phyloP scores from a whole-genome alignment of 2,329 filamentous ascomycete genomes.

The Stenocarpella maydis region DNA sequence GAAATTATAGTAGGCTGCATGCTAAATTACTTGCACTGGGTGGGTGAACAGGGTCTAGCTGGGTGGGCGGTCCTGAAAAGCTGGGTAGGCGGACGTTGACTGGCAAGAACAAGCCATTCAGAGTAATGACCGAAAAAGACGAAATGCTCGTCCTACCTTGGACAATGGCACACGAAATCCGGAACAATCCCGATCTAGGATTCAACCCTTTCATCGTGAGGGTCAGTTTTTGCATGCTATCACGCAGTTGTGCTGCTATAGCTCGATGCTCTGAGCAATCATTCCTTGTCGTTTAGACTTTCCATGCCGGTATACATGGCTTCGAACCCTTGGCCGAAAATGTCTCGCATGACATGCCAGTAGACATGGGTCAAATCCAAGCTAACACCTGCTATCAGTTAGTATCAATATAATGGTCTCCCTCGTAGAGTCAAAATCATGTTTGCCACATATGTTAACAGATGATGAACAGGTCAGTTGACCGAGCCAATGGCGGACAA shows the following conservation, averaged over 20 bases:
- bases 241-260: too few species aligned
- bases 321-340: neutral
- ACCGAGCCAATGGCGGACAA: neutral
- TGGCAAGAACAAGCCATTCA: neutral
- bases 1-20: too few species aligned
- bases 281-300: too few species aligned
- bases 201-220: neutral
- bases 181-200: neutral
- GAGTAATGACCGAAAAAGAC: neutral
- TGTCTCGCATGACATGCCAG: neutral
- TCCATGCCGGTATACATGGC: neutral
- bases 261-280: too few species aligned
- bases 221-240: too few species aligned
- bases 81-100: too few species aligned
- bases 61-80: too few species aligned
- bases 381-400: neutral
- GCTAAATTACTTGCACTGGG: too few species aligned
- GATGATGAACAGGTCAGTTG: neutral
- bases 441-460: neutral
- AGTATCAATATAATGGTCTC: neutral
- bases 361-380: slow-evolving; percentile 5
- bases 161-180: neutral
- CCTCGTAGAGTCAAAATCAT: neutral
- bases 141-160: neutral
- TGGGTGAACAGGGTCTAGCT: too few species aligned